Evolutionary conservation across 2,329 filamentous ascomycete genomes (phyloP).

Genomic region (Calcarisporium arbuscula): DNA sequence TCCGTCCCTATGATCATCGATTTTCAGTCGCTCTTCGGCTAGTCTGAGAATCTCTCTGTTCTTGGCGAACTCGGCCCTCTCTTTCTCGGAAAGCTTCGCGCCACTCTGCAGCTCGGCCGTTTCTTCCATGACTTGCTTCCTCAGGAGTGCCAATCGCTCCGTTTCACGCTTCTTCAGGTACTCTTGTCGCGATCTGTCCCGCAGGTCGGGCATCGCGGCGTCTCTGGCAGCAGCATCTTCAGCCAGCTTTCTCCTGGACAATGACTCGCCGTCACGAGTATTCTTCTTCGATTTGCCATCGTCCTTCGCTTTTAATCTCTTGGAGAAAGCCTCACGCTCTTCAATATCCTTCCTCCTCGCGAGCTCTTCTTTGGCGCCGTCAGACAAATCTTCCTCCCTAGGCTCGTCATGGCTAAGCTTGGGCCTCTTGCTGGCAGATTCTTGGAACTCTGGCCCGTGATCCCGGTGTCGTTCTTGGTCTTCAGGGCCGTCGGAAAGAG

Average conservation of each 20-base stretch:
- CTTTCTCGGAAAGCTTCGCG: slow-evolving; percentile 64
- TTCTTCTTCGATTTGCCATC: slow-evolving; percentile 63
- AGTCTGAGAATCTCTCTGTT: slow-evolving; percentile 78
- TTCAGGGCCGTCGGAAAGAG: slow-evolving; percentile 33
- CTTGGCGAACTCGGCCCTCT: slow-evolving; percentile 82
- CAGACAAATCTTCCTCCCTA: slow-evolving; percentile 45
- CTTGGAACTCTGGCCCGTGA: slow-evolving; percentile 54
- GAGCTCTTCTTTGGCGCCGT: slow-evolving; percentile 51
- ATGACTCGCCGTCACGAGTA: slow-evolving; percentile 49
- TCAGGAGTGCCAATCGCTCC: slow-evolving; percentile 77
- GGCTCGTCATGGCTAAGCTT: slow-evolving; percentile 55
- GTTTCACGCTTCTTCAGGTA: slow-evolving; percentile 91
- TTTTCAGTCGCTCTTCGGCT: slow-evolving; percentile 76
- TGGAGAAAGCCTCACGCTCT: slow-evolving; percentile 76
- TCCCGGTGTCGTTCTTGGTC: slow-evolving; percentile 37
- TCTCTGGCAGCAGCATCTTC: slow-evolving; percentile 58
- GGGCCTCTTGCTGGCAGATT: slow-evolving; percentile 65
- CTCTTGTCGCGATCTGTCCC: slow-evolving; percentile 79
- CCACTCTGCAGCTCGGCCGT: slow-evolving; percentile 73
- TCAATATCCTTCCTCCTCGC: slow-evolving; percentile 60
- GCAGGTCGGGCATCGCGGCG: slow-evolving; percentile 71
- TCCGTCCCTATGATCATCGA: slow-evolving; percentile 88
- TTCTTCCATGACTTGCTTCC: slow-evolving; percentile 87
- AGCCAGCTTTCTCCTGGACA: slow-evolving; percentile 44
- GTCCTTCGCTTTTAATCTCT: slow-evolving; percentile 66